Conservation (phyloP, 2,329 filamentous ascomycete species). For the Beauveria sp. region DNA sequence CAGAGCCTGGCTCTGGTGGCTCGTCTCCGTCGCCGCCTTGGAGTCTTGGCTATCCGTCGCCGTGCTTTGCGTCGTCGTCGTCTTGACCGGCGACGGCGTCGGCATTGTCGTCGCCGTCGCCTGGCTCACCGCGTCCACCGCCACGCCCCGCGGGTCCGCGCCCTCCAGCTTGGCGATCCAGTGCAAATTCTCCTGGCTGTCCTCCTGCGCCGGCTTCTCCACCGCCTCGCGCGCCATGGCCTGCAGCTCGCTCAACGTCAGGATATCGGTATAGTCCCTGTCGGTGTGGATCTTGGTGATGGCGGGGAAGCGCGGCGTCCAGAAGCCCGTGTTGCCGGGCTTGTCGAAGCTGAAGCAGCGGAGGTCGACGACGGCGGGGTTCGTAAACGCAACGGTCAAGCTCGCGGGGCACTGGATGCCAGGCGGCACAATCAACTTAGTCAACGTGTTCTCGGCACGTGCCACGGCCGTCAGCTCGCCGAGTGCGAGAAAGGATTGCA, state of each 20-base stretch:
- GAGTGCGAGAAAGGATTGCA: slow-evolving; percentile 42
- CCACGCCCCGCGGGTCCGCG: slow-evolving; percentile 38
- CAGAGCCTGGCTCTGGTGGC: background rate
- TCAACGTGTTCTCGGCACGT: slow-evolving; percentile 29
- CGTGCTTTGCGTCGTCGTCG: slow-evolving; percentile 16
- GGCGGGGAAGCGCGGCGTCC: slow-evolving; percentile 67
- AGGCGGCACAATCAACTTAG: slow-evolving; percentile 39
- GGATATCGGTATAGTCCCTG: slow-evolving; percentile 58
- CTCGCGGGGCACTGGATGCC: slow-evolving; percentile 34
- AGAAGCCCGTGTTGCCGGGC: slow-evolving; percentile 59
- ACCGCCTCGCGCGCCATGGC: slow-evolving; percentile 52
- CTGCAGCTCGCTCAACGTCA: slow-evolving; percentile 65
- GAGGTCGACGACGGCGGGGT: slow-evolving; percentile 71
- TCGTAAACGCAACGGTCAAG: slow-evolving; percentile 52
- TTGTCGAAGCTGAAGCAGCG: slow-evolving; percentile 75
- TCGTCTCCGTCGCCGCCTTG: background rate
- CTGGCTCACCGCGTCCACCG: slow-evolving; percentile 39
- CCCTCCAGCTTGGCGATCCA: slow-evolving; percentile 57
- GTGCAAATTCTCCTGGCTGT: slow-evolving; percentile 51
- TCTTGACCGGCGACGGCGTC: slow-evolving; percentile 25
- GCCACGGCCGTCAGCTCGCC: slow-evolving; percentile 36
- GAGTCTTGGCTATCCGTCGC: background rate
- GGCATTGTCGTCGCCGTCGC: slow-evolving; percentile 31
- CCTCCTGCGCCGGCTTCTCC: slow-evolving; percentile 39
- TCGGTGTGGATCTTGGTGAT: slow-evolving; percentile 74